Base-by-base conservation (phyloP, 2,329 filamentous ascomycete genomes). In the Atkinsonella hypoxylon region DNA sequence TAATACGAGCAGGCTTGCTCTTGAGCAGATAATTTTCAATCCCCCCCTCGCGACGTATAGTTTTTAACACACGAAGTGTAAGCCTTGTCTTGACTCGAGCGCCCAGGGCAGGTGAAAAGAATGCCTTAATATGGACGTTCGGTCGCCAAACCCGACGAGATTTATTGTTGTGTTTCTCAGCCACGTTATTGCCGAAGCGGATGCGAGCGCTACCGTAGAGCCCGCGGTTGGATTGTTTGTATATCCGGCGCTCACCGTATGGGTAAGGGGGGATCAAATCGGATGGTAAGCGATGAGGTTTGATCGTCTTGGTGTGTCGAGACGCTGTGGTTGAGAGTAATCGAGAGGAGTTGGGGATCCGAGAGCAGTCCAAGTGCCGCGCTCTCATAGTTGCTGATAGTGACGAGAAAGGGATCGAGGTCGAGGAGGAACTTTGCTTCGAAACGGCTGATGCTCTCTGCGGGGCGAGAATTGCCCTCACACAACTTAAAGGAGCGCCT, bases 1-100 rank as follows among this genome's bases (percentile, higher is more conserved):
- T 87, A 62, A 97, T 77, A 56, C 93, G 79, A 40, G 75, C 77
- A 15, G 84, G 73, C 70, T 89, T 93, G 64, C 82, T 78, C 58
- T 89, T 89, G 41, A 95, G 74, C 44, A 98, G 74, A 70, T 98
- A 98, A 62, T 89, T 82, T 67, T 98, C 93, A 56, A 98, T 75
- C 8, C 93, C 89, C 53, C 91, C 91, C 55, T 85, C 81, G 64
- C 89, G 91, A 64, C 88, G 82, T 62, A 97, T 87, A 36, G 82
- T 83, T 62, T 80, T 75, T 59, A 85, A 73, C 26, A 89, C 85
- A 51, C 79, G 77, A 40, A 85, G 75, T 7, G 83, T 87, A 51
- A 91, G 73, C 54, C 82, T 77, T 39, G 86, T 76, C 64, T 82
- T 81, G 50, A 93, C 72, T 59, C 74, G 77, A 55, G 75, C 76